Evolutionary conservation across 768 basidiomycete genomes (phyloP).

Genomic region (Trametes cubensis): DNA sequence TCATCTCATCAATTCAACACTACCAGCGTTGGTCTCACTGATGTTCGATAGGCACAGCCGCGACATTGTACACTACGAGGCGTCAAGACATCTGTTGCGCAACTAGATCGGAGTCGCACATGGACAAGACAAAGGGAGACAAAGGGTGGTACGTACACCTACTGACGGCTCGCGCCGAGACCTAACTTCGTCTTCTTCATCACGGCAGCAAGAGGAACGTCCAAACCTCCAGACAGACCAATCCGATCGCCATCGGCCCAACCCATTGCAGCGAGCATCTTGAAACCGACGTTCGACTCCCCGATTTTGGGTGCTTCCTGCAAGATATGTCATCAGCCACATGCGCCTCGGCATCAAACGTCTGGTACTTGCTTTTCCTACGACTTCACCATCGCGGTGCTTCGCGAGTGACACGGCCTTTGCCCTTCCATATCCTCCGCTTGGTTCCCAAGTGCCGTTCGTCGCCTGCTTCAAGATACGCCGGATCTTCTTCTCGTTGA

Average conservation of each 20-base stretch:
- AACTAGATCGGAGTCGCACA: too few species aligned
- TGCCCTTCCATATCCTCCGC: constrained; percentile 36
- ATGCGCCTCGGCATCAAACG: not conserved
- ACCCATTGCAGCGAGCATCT: constrained; percentile 87
- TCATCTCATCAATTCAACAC: too few species aligned
- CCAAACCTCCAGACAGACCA: constrained; percentile 65
- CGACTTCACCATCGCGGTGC: constrained; percentile 83
- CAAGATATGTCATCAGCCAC: not conserved
- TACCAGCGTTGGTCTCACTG: too few species aligned
- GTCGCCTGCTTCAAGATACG: constrained; percentile 43
- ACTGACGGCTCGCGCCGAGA: constrained; percentile 59
- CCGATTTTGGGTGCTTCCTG: constrained; percentile 83
- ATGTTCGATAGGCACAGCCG: too few species aligned
- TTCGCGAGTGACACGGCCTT: constrained; percentile 40
- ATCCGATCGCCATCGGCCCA: constrained; percentile 85
- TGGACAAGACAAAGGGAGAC: too few species aligned
- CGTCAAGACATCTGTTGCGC: too few species aligned
- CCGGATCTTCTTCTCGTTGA: constrained; percentile 65
- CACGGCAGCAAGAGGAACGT: constrained; percentile 77
- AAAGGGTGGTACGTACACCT: too few species aligned
- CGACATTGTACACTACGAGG: too few species aligned
- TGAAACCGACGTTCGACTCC: constrained; percentile 81
- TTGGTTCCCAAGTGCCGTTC: constrained; percentile 27
- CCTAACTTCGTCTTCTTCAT: constrained; percentile 88
- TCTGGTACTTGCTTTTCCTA: constrained; percentile 64